A percentile compares a stretch with the other conserved stretches of the same genome.
These are phyloP conservation scores for Aspergillus heteromorphus DNA, from an alignment of 495 filamentous ascomycete genomes.

Conservation along the genomic window DNA sequence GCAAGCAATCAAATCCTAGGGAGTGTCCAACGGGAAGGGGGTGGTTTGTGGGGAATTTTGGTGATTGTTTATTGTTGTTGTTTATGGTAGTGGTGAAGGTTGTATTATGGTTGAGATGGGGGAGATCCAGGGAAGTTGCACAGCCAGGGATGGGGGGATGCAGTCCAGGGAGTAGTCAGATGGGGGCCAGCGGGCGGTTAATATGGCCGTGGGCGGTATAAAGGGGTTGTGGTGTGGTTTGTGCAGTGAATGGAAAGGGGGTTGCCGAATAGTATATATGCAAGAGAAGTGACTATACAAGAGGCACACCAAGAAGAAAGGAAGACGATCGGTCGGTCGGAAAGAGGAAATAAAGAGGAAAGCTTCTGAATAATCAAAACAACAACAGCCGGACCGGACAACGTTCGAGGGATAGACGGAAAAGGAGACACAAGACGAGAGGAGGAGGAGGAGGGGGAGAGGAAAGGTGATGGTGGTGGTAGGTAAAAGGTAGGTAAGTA, in stretches of 20 bases:
- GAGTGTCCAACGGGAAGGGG: conserved; percentile 6
- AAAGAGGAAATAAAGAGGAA: conserved; percentile 1
- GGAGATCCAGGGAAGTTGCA: conserved; percentile 7
- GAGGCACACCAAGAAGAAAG: background rate
- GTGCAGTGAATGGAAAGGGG: conserved; percentile 17
- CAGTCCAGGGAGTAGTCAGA: conserved; percentile 6
- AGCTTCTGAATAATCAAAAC: background rate
- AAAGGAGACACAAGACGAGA: conserved; percentile 19
- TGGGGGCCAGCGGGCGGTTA: conserved; percentile 1
- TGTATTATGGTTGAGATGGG: background rate
- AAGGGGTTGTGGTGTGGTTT: conserved; percentile 2
- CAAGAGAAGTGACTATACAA: background rate
- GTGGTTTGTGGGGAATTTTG: background rate
- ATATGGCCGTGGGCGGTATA: background rate
- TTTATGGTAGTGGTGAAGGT: background rate
- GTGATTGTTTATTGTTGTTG: no score
- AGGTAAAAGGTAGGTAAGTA: no score
- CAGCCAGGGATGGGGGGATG: conserved; percentile 14
- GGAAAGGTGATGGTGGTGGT: background rate
- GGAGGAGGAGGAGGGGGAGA: conserved; percentile 11
- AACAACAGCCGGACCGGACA: no score
- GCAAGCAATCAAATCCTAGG: conserved; percentile 12
- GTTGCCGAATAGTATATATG: background rate
- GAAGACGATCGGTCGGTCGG: background rate
- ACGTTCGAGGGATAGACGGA: conserved; percentile 1